Evolutionary conservation across 805 yeast genomes (phyloP), one percentile per base, ranked within the genome.

Genomic region (Lachancea meyersii): DNA sequence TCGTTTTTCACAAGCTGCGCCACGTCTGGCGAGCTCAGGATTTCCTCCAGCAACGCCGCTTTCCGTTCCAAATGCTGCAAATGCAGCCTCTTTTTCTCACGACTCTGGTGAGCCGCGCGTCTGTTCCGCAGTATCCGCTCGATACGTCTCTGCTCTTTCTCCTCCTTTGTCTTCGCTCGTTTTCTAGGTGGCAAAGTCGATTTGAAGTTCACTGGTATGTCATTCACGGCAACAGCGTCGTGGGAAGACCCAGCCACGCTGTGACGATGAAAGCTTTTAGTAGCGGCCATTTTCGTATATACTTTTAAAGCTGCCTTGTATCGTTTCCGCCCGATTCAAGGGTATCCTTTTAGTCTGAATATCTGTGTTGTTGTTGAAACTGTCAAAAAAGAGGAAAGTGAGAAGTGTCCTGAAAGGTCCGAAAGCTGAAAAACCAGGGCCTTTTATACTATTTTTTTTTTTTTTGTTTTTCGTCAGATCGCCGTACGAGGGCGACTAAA

Each of bases 51-150:
- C 22, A 63, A 49, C 4, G 50, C 44, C 43, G 67, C 65, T 40
- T 63, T 63, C 30, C 69, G 63, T 64, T 91, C 97, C 52, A 93
- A 72, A 48, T 77, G 79, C 64, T 88, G 96, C 44, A 93, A 82
- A 60, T 91, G 95, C 59, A 80, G 78, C 61, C 97, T 77, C 76
- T 91, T 91, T 77, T 91, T 89, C 61, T 93, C 98, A 52, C 98
- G 77, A 22, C 96, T 86, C 41, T 96, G 95, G 63, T 91, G 97
- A 37, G 98, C 98, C 13, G 97, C 97, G 61, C 91, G 83, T 58
- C 97, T 78, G 66, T 91, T 91, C 61, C 98, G 77, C 55, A 91
- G 71, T 39, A 93, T 89, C 40, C 98, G 73, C 67, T 93, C 97
- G 42, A 89, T 79, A 36, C 96, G 77, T 51, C 97, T 81, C 68